These are phyloP conservation scores for Stentor roeselii DNA, from an alignment of 73 alveolate genomes.

Conservation along the genomic window DNA sequence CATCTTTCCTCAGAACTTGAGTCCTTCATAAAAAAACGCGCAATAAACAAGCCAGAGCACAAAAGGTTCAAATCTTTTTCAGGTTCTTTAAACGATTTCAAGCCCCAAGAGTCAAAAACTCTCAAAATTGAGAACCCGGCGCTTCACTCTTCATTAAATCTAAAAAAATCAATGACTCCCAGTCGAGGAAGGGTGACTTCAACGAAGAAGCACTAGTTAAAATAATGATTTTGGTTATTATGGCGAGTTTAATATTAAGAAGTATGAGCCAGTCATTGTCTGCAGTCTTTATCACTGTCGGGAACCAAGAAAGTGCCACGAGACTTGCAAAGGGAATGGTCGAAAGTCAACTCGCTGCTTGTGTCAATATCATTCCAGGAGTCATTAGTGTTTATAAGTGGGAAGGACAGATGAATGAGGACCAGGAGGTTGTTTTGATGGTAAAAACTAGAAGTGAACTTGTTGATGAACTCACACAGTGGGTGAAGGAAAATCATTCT, in stretches of 20 bases:
- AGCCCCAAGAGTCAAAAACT: neutral
- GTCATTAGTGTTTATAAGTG: neutral
- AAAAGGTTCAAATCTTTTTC: neutral
- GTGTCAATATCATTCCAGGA: constrained; percentile 29
- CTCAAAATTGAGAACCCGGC: neutral
- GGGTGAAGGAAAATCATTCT: constrained; percentile 24
- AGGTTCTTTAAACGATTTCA: neutral
- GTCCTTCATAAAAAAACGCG: neutral
- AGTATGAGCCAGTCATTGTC: neutral
- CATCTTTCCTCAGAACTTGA: neutral
- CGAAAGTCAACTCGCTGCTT: constrained; percentile 26
- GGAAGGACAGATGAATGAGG: constrained; percentile 27
- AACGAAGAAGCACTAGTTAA: neutral
- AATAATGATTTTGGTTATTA: neutral
- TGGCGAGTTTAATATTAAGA: neutral
- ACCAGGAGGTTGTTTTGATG: constrained; percentile 26
- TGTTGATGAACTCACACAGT: neutral
- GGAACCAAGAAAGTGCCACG: constrained; percentile 10
- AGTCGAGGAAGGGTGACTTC: neutral
- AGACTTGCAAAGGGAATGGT: constrained; percentile 5
- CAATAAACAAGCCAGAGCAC: neutral
- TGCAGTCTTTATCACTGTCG: neutral
- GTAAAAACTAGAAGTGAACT: constrained; percentile 11
- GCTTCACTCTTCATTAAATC: neutral
- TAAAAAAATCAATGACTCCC: neutral